A percentile compares a stretch with the other conserved stretches of the same genome.
Conservation (phyloP, 331 rosid species). For the Phaseolus coccineus region DNA sequence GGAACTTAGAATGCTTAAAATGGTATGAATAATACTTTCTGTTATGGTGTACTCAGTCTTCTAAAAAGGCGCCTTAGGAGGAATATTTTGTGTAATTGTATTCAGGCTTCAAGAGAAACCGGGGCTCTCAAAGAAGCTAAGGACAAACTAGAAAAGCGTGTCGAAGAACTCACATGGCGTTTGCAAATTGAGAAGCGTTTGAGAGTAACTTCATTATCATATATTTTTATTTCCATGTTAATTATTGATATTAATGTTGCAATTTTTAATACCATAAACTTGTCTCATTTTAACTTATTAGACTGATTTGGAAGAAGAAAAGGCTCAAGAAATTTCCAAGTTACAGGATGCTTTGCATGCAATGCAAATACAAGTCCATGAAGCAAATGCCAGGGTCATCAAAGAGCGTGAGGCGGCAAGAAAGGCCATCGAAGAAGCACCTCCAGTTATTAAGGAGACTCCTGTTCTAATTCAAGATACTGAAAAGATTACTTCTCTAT, state of each 20-base stretch:
- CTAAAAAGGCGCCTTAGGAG: conserved; percentile 33
- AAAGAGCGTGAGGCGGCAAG: conserved; percentile 86
- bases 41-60: conserved; percentile 31
- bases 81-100: conserved; percentile 42
- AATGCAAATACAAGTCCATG: conserved; percentile 87
- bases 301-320: conserved; percentile 99
- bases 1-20: conserved; percentile 95
- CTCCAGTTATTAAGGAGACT: conserved; percentile 98
- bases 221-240: conserved; percentile 36
- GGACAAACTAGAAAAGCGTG: conserved; percentile 98
- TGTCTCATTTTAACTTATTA: conserved; percentile 48
- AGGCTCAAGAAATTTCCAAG: conserved; percentile 81
- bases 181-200: conserved; percentile 97
- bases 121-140: conserved; percentile 99
- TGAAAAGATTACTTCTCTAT: conserved; percentile 81
- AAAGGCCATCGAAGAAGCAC: conserved; percentile 96
- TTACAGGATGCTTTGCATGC: conserved; percentile 80
- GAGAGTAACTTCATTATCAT: conserved; percentile 66
- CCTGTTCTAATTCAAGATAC: conserved; percentile 92
- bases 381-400: conserved; percentile 82
- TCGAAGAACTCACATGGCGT: conserved; percentile 99
- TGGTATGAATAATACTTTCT: conserved; percentile 63
- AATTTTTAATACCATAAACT: conserved; percentile 31
- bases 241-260: conserved; percentile 19
- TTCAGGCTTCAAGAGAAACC: conserved; percentile 98